A percentile compares a stretch with the other conserved stretches of the same genome.
Evolutionary conservation across 257 asterid genomes (phyloP).

Genomic region (Nicotiana benthamiana): DNA sequence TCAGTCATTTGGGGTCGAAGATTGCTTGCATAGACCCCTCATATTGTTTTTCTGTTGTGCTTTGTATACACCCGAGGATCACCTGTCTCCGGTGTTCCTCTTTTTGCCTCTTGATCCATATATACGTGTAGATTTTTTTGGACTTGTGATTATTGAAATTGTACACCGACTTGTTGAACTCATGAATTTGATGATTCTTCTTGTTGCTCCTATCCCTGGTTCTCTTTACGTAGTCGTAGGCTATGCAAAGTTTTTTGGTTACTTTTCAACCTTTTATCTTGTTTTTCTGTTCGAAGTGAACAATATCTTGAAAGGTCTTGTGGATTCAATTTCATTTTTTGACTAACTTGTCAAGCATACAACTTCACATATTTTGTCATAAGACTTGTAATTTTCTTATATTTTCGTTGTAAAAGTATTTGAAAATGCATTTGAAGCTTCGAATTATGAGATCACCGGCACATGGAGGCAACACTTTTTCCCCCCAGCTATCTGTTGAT

Average conservation of each 20-base stretch:
- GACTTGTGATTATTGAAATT: not conserved
- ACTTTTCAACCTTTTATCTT: not conserved
- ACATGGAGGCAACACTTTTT: no score
- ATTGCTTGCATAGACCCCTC: not conserved
- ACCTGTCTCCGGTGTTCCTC: not conserved
- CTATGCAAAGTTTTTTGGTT: not conserved
- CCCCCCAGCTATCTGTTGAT: no score
- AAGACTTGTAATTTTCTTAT: no score
- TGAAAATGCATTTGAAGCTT: no score
- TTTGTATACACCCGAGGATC: constrained; percentile 1
- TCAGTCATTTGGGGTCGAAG: constrained; percentile 2
- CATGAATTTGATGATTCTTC: not conserved
- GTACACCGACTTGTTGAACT: not conserved
- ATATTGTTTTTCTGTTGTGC: not conserved
- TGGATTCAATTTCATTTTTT: not conserved
- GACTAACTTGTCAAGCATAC: no score
- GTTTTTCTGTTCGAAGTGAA: not conserved
- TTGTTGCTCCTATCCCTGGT: not conserved
- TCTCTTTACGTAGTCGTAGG: not conserved
- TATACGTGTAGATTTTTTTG: constrained; percentile 3
- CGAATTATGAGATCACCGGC: no score
- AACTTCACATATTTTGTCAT: no score
- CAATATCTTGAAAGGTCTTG: not conserved
- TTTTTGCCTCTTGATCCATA: constrained; percentile 5
- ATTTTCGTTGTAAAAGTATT: no score